phyloP scores from a whole-genome alignment of 2,329 filamentous ascomycete genomes.

The Chaetoscypha palmicola region DNA sequence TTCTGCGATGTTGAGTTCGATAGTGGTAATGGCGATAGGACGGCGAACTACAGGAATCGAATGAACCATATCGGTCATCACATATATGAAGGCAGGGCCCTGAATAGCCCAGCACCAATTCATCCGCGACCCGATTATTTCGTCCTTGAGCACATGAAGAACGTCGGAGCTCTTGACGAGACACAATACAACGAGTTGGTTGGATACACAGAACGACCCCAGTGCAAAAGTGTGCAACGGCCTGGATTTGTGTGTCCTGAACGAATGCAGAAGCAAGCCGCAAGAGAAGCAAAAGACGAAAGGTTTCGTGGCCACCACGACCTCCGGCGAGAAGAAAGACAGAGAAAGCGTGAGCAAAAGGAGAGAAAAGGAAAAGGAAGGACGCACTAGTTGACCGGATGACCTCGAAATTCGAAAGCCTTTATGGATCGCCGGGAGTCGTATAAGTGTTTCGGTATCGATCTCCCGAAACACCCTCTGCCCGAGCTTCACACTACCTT shows the following conservation, averaged over 20 bases:
- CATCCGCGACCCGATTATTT: conserved; percentile 36
- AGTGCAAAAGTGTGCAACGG: conserved; percentile 9
- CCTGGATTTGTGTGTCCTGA: conserved; percentile 9
- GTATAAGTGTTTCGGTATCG: too few relatives aligned
- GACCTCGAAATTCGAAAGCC: background rate
- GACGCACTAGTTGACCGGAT: background rate
- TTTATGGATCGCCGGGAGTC: background rate
- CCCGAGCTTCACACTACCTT: too few relatives aligned
- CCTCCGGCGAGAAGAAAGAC: conserved; percentile 10
- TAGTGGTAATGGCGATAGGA: conserved; percentile 10
- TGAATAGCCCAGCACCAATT: background rate
- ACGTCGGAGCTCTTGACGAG: conserved; percentile 26
- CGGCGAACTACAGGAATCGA: conserved; percentile 28
- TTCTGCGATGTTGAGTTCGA: conserved; percentile 38
- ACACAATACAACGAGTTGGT: conserved; percentile 13
- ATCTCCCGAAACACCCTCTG: too few relatives aligned
- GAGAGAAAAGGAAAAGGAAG: background rate
- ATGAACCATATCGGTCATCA: conserved; percentile 46
- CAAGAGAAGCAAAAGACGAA: too few relatives aligned
- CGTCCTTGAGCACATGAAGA: conserved; percentile 35
- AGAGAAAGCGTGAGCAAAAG: conserved; percentile 7
- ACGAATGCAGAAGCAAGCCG: conserved; percentile 1
- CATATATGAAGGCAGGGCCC: conserved; percentile 19
- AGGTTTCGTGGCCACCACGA: too few relatives aligned
- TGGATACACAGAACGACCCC: conserved; percentile 17